phyloP scores from a whole-genome alignment of 2,329 filamentous ascomycete genomes.

The Verticillium isaacii region DNA sequence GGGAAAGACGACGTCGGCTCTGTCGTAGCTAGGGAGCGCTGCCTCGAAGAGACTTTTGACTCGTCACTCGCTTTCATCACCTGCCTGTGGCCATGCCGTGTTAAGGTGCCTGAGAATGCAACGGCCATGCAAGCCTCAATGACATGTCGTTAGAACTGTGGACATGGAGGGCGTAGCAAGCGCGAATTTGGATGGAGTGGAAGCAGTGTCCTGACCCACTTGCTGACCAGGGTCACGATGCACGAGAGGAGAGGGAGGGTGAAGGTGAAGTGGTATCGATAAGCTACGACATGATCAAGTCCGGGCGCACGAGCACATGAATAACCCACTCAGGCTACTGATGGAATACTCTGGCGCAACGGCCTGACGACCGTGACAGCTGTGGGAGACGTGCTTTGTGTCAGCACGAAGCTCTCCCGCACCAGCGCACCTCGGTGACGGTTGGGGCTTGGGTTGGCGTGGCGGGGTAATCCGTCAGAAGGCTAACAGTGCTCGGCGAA shows the following conservation, averaged over 20 bases:
- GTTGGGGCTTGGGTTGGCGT: neutral
- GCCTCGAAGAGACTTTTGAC: neutral
- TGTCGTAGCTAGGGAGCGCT: neutral
- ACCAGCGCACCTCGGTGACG: neutral
- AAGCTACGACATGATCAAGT: neutral
- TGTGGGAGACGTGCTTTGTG: neutral
- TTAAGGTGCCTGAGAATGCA: neutral
- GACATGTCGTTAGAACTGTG: neutral
- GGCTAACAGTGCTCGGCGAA: neutral
- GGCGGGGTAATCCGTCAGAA: neutral
- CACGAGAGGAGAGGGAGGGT: neutral
- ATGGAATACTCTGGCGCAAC: neutral
- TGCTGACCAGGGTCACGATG: neutral
- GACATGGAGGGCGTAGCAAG: neutral
- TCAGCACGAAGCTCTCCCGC: neutral
- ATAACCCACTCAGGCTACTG: neutral
- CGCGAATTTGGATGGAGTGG: neutral
- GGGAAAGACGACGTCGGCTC: neutral
- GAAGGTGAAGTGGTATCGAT: neutral
- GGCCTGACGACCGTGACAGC: neutral
- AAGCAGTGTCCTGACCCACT: neutral
- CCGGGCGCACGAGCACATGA: neutral
- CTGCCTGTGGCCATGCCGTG: neutral
- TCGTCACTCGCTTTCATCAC: neutral
- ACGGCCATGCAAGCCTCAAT: neutral